These are phyloP conservation scores for Echria macrotheca DNA, from an alignment of 495 filamentous ascomycete genomes.

Conservation along the genomic window DNA sequence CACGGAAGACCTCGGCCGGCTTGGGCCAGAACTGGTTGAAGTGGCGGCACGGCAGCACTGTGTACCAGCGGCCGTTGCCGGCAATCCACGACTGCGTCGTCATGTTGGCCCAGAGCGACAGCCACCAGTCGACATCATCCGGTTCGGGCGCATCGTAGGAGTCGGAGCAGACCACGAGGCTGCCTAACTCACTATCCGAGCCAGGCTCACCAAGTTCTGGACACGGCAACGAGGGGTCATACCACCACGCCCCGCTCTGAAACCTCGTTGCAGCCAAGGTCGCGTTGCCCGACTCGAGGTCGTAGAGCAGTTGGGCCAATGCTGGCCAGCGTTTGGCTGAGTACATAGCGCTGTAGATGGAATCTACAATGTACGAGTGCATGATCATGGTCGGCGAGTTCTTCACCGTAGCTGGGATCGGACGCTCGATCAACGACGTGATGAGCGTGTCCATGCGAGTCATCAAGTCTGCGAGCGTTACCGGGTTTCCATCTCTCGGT, in stretches of 20 bases:
- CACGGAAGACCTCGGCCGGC: conserved; percentile 40
- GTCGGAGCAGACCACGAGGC: conserved; percentile 40
- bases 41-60: conserved; percentile 38
- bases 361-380: conserved; percentile 33
- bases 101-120: conserved; percentile 39
- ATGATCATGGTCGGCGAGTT: conserved; percentile 36
- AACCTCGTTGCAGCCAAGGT: conserved; percentile 31
- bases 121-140: conserved; percentile 39
- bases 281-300: conserved; percentile 40
- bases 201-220: conserved; percentile 20
- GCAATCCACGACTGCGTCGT: conserved; percentile 38
- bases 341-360: conserved; percentile 38
- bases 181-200: conserved; percentile 28
- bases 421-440: conserved; percentile 28
- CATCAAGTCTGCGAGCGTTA: conserved; percentile 29
- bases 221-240: conserved; percentile 30
- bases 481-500: conserved; percentile 22
- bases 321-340: conserved; percentile 36
- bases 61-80: conserved; percentile 39
- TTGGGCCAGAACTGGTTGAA: conserved; percentile 38
- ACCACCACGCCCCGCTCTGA: conserved; percentile 33
- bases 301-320: conserved; percentile 33
- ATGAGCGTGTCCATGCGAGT: conserved; percentile 33
- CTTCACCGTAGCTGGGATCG: conserved; percentile 29
- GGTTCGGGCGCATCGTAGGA: conserved; percentile 37